Conservation (phyloP, 495 filamentous ascomycete species). For the Jackrogersella minutella region DNA sequence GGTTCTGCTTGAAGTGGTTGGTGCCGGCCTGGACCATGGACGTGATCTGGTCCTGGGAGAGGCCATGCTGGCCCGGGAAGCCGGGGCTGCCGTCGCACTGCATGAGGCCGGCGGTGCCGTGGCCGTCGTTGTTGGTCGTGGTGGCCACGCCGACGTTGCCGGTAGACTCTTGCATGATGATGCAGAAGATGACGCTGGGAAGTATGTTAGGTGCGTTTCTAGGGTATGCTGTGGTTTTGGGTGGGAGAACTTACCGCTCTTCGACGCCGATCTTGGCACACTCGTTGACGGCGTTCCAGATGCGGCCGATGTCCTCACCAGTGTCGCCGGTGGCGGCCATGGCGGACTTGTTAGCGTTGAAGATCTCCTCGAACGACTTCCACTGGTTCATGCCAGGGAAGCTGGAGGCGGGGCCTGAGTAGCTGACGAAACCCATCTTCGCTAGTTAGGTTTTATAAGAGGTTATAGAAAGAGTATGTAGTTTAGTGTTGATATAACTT, state of each 20-base stretch:
- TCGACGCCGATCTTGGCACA: constrained; percentile 50
- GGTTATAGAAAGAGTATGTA: neutral
- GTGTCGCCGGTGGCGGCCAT: constrained; percentile 48
- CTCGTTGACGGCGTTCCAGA: constrained; percentile 45
- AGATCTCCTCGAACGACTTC: constrained; percentile 50
- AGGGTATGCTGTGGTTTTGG: neutral
- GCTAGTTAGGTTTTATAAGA: constrained; percentile 3
- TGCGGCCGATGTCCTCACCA: constrained; percentile 47
- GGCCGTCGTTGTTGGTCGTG: constrained; percentile 46
- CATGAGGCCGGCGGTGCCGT: constrained; percentile 49
- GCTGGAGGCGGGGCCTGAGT: constrained; percentile 47
- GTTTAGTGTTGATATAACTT: constrained; percentile 6
- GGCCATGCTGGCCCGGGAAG: constrained; percentile 44
- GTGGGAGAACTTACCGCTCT: constrained; percentile 40
- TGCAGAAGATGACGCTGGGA: constrained; percentile 48
- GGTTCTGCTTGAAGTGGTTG: constrained; percentile 48
- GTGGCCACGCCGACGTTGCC: constrained; percentile 51
- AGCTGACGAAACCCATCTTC: constrained; percentile 39
- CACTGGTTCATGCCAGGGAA: constrained; percentile 48
- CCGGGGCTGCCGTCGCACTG: constrained; percentile 47
- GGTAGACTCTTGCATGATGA: constrained; percentile 56
- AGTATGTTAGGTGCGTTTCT: neutral
- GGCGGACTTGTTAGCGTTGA: constrained; percentile 47
- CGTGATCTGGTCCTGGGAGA: constrained; percentile 47
- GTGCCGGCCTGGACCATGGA: constrained; percentile 50